Evolutionary conservation across 2,329 filamentous ascomycete genomes (phyloP), one percentile per base, ranked within the genome.

Genomic region (Fusarium austroafricanum): DNA sequence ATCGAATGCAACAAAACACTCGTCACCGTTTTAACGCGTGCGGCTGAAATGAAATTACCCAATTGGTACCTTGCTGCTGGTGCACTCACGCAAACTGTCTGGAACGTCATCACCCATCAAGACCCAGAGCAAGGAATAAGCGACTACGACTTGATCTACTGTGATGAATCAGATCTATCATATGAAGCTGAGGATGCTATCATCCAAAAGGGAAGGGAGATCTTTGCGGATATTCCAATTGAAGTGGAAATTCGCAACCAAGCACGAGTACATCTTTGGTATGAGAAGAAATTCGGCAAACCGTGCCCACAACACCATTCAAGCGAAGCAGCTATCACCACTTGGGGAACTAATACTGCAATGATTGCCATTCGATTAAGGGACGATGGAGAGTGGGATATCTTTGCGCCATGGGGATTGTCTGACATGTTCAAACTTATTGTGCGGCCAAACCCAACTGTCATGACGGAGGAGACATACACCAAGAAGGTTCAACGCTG

Each of bases 181-280:
- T 80, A 71, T 66, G 77, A 79, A 29, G 79, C 78, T 9, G 78
- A 80, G 15, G 78, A 80, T 65, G 47, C 44, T 2, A 64, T 74
- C 5, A 80, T 80, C 18, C 72, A 76, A n/a, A 46, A 38, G 1
- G 77, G 77, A 3, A 70, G 62, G 15, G 39, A 53, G 6, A 51
- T 80, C 2, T 80, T 79, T 18, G 69, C 71, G 0, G 76, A 74
- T n/a, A 58, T 79, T 1, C 47, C 71, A 5, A 65, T 70, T 2
- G 73, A 79, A 26, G 73, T 80, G 2, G 78, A 80, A 59, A 79
- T 80, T 15, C 75, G 78, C 15, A 80, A 80, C 38, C 78, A 80
- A 50, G 78, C 78, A 4, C 74, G 78, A 10, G 78, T 80, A 12
- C 78, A 80, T 40, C 63, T 80, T 0, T 80, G 78, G 78, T 80